Evolutionary conservation across 176 grass and related monocot genomes (phyloP).

Genomic region (Oryza nivara): DNA sequence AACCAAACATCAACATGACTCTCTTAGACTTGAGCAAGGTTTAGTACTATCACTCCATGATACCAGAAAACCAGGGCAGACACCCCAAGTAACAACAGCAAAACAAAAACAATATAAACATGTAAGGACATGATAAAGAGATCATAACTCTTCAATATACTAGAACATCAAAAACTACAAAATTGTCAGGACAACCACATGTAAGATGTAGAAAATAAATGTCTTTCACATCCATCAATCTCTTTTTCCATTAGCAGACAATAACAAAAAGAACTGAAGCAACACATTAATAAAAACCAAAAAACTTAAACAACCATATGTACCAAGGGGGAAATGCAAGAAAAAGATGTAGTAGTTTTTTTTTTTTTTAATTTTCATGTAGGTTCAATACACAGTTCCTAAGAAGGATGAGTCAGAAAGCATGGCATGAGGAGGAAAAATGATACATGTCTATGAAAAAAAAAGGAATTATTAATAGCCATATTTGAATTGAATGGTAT

Average conservation of each 20-base stretch:
- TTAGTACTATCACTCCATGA: background rate
- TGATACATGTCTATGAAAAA: background rate
- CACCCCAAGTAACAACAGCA: slow-evolving; percentile 13
- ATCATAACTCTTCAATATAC: background rate
- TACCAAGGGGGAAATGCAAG: background rate
- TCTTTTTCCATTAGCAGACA: background rate
- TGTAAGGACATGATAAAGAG: background rate
- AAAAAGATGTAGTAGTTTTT: background rate
- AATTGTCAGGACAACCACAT: slow-evolving; percentile 4
- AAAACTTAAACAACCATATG: background rate
- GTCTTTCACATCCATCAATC: background rate
- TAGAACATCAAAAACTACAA: background rate
- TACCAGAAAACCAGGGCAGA: background rate
- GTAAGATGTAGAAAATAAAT: background rate
- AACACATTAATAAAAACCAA: slow-evolving; percentile 6
- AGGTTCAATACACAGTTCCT: background rate
- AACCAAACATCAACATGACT: slow-evolving; percentile 28
- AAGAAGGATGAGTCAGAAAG: background rate
- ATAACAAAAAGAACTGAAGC: background rate
- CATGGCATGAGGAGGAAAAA: background rate
- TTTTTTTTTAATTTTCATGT: background rate
- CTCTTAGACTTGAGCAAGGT: slow-evolving; percentile 1
- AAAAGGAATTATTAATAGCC: background rate
- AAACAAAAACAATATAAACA: background rate
- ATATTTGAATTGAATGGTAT: background rate